Conservation (phyloP, 225 moss, liverwort and hornwort species). For the Lunularia cruciata region DNA sequence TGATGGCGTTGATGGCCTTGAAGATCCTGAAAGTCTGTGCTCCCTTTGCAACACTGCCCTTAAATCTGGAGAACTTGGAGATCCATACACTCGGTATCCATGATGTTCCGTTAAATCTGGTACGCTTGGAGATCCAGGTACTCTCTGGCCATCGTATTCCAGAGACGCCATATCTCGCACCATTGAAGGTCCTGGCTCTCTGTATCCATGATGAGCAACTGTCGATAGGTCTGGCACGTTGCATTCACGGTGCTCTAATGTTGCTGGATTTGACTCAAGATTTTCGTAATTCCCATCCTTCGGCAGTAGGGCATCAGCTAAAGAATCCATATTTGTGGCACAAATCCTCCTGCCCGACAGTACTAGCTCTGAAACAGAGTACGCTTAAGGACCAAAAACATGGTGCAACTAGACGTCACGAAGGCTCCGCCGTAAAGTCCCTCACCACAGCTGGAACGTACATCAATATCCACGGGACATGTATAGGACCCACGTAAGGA, state of each 20-base stretch:
- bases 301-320: background rate
- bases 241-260: background rate
- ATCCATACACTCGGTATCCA: conserved; percentile 5
- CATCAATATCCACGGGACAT: background rate
- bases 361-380: background rate
- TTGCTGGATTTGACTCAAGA: background rate
- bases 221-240: conserved; percentile 3
- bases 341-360: background rate
- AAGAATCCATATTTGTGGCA: background rate
- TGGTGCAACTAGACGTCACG: background rate
- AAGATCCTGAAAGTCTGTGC: background rate
- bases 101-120: conserved; percentile 13
- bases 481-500: conserved; percentile 4
- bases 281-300: background rate
- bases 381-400: no score
- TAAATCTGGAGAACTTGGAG: conserved; percentile 20
- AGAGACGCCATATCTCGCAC: background rate
- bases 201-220: background rate
- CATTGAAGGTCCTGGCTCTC: background rate
- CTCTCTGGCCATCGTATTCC: background rate
- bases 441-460: conserved; percentile 1
- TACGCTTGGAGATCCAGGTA: conserved; percentile 12
- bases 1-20: background rate
- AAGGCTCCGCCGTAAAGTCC: background rate
- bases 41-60: conserved; percentile 2